Percentiles rank a stretch among this genome's conserved stretches.
phyloP scores from a whole-genome alignment of 2,329 filamentous ascomycete species.

The Colletotrichum sp. region DNA sequence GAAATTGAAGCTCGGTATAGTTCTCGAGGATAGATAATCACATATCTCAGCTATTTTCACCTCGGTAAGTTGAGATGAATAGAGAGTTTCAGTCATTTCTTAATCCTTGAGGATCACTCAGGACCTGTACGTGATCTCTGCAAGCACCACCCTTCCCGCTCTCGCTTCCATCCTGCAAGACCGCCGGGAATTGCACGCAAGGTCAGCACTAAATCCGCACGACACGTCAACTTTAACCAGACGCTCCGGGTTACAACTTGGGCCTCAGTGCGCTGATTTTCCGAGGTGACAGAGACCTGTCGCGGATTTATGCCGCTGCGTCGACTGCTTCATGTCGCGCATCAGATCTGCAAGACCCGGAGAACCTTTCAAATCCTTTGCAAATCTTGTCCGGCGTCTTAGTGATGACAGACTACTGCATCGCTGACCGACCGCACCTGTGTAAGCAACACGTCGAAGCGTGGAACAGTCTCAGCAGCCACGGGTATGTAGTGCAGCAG shows the following conservation, averaged over 20 bases:
- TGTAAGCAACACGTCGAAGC: background rate
- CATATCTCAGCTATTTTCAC: background rate
- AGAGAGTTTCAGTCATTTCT: background rate
- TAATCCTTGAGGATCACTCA: background rate
- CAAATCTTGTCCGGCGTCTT: background rate
- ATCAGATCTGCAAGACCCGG: background rate
- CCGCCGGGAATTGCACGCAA: background rate
- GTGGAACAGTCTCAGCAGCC: background rate
- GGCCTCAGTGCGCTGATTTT: background rate
- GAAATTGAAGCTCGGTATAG: background rate
- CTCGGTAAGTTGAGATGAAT: background rate
- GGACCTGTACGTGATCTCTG: background rate
- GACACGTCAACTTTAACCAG: background rate
- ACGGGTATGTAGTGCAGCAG: fast-evolving
- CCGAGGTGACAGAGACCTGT: background rate
- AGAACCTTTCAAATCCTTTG: background rate
- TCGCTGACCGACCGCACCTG: background rate
- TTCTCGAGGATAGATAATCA: background rate
- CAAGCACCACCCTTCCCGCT: background rate
- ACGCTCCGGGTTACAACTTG: background rate
- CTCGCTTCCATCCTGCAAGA: background rate
- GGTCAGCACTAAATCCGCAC: background rate
- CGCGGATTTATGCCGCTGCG: background rate
- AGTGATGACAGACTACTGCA: background rate
- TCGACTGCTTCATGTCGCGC: background rate